These are phyloP conservation scores for Podila clonocystis DNA, from an alignment of 192 early-diverging fungal genomes.

Conservation along the genomic window DNA sequence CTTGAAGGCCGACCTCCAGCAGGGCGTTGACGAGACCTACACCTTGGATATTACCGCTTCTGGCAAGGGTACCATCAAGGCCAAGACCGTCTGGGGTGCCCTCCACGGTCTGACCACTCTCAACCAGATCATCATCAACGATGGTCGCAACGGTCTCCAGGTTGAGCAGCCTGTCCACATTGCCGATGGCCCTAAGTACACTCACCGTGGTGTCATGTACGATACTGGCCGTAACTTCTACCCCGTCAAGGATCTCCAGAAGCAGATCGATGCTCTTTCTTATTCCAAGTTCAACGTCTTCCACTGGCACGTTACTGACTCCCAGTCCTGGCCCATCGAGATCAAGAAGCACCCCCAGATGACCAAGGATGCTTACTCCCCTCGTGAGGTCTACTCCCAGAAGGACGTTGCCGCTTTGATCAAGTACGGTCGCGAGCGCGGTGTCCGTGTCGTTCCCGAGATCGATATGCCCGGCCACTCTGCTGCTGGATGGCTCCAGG, in stretches of 20 bases:
- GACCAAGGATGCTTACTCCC: constrained; percentile 73
- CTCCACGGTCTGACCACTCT: constrained; percentile 78
- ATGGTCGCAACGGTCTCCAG: constrained; percentile 49
- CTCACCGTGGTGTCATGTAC: constrained; percentile 76
- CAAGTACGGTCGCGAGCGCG: constrained; percentile 74
- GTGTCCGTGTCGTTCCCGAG: constrained; percentile 88
- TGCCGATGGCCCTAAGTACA: constrained; percentile 66
- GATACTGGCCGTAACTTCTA: constrained; percentile 81
- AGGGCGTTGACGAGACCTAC: constrained; percentile 79
- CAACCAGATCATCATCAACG: constrained; percentile 69
- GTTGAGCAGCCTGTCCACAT: constrained; percentile 68
- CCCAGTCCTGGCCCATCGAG: constrained; percentile 67
- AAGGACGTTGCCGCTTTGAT: constrained; percentile 73
- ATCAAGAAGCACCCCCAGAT: constrained; percentile 70
- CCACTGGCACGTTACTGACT: constrained; percentile 78
- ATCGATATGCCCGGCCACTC: constrained; percentile 88
- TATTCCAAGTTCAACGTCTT: constrained; percentile 84
- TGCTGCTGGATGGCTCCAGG: constrained; percentile 57
- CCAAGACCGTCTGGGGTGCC: constrained; percentile 74
- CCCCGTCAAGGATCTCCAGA: constrained; percentile 60
- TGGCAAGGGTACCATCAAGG: constrained; percentile 64
- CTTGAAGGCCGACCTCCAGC: constrained; percentile 60
- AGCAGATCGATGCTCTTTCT: constrained; percentile 73
- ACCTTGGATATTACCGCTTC: constrained; percentile 66
- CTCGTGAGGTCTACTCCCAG: constrained; percentile 72